Evolutionary conservation across 805 yeast species (phyloP).

Genomic region (Ogataea methanolica): DNA sequence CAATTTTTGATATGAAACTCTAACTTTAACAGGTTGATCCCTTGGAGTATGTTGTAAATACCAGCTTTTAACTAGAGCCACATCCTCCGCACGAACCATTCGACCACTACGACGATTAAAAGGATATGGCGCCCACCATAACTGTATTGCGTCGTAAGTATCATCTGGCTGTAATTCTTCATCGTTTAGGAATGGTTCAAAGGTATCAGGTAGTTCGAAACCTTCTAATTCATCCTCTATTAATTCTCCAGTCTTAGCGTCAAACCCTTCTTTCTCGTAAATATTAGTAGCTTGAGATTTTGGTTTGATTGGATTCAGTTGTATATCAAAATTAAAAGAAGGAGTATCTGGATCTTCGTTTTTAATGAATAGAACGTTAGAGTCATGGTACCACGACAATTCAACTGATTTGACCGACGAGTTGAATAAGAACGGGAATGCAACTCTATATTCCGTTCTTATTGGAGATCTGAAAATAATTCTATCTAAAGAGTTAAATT

Average conservation of each 20-base stretch:
- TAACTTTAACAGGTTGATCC: constrained; percentile 66
- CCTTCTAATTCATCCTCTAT: constrained; percentile 35
- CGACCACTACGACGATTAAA: constrained; percentile 71
- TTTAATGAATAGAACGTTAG: constrained; percentile 47
- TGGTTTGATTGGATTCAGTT: constrained; percentile 51
- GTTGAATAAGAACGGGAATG: constrained; percentile 82
- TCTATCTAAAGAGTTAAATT: constrained; percentile 85
- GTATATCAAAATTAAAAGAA: constrained; percentile 51
- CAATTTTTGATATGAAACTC: constrained; percentile 87
- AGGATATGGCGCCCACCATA: constrained; percentile 85
- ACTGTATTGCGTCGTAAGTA: constrained; percentile 51
- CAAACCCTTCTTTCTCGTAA: constrained; percentile 12
- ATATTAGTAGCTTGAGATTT: constrained; percentile 14
- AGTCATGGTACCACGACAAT: constrained; percentile 59
- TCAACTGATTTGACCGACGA: constrained; percentile 65
- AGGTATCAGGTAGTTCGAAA: constrained; percentile 35
- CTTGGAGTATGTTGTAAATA: constrained; percentile 60
- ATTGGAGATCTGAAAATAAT: constrained; percentile 75
- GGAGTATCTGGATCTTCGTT: constrained; percentile 46
- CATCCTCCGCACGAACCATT: constrained; percentile 84
- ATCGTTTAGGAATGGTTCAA: constrained; percentile 51
- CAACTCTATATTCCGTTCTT: constrained; percentile 79
- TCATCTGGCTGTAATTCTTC: constrained; percentile 43
- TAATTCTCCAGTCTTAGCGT: constrained; percentile 23
- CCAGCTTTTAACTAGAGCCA: constrained; percentile 79